Evolutionary conservation across 164 flowering plant genomes (phyloP).

Genomic region (Berberis thunbergii): DNA sequence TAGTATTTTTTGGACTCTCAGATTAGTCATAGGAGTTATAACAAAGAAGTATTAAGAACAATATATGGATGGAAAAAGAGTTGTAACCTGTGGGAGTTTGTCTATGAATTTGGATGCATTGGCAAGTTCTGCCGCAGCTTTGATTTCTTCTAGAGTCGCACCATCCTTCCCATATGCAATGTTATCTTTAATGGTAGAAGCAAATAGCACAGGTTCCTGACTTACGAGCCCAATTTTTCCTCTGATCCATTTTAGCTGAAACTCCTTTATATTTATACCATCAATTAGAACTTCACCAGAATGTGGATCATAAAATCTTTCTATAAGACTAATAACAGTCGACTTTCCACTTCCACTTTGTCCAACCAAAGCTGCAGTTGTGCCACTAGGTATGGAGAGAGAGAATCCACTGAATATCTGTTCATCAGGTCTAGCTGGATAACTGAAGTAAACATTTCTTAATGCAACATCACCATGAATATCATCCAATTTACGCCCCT

Average conservation of each 20-base stretch:
- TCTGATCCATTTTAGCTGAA: constrained; percentile 47
- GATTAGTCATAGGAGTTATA: too few relatives aligned
- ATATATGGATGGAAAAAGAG: background rate
- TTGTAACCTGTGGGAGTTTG: constrained; percentile 14
- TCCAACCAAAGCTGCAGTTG: constrained; percentile 52
- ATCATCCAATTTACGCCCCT: constrained; percentile 27
- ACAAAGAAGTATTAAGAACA: too few relatives aligned
- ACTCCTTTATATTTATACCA: constrained; percentile 36
- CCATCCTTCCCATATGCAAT: constrained; percentile 41
- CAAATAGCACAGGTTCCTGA: constrained; percentile 46
- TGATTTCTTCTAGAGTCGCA: constrained; percentile 42
- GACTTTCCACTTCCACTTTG: constrained; percentile 60
- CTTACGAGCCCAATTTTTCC: constrained; percentile 48
- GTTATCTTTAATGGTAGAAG: constrained; percentile 40
- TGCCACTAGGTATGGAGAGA: constrained; percentile 37
- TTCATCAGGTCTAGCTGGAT: constrained; percentile 46
- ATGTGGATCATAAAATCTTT: constrained; percentile 55
- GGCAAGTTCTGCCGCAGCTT: constrained; percentile 38
- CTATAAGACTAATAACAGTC: constrained; percentile 42
- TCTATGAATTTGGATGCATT: constrained; percentile 42
- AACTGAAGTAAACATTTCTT: constrained; percentile 32
- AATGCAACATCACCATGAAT: constrained; percentile 38
- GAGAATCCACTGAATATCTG: constrained; percentile 36
- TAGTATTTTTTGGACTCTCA: too few relatives aligned
- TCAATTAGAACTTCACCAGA: constrained; percentile 44